These are phyloP conservation scores for Boeremia lycopersici DNA, from an alignment of 2,329 filamentous ascomycete species.

Conservation along the genomic window DNA sequence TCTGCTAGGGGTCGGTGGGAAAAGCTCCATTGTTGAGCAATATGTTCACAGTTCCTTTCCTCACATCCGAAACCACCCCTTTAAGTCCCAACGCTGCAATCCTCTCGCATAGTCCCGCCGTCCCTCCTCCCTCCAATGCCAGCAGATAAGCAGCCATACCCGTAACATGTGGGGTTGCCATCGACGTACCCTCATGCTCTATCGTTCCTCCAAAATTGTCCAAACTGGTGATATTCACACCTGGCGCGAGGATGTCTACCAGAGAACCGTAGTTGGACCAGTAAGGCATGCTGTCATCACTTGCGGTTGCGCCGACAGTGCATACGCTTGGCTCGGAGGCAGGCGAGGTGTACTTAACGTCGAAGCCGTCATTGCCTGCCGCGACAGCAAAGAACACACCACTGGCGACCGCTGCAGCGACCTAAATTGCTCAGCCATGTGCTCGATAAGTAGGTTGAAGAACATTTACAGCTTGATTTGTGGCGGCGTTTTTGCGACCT, in stretches of 20 bases:
- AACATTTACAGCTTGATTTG: constrained; percentile 33
- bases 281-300: constrained; percentile 33
- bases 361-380: constrained; percentile 43
- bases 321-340: constrained; percentile 44
- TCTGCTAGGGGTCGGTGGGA: background rate
- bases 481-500: constrained; percentile 25
- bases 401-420: constrained; percentile 37
- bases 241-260: constrained; percentile 48
- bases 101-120: constrained; percentile 52
- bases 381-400: constrained; percentile 48
- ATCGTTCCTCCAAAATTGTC: constrained; percentile 49
- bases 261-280: constrained; percentile 47
- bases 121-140: constrained; percentile 49
- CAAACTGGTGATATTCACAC: constrained; percentile 52
- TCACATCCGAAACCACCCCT: constrained; percentile 47
- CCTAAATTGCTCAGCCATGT: constrained; percentile 20
- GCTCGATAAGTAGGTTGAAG: background rate
- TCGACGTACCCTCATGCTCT: constrained; percentile 64
- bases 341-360: constrained; percentile 39
- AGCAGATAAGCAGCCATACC: constrained; percentile 73
- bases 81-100: constrained; percentile 52
- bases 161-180: constrained; percentile 72
- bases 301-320: constrained; percentile 47
- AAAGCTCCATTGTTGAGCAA: constrained; percentile 58
- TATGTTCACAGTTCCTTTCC: constrained; percentile 53